phyloP scores from a whole-genome alignment of 1,284 basidiomycete genomes.

The Caloboletus inedulis region DNA sequence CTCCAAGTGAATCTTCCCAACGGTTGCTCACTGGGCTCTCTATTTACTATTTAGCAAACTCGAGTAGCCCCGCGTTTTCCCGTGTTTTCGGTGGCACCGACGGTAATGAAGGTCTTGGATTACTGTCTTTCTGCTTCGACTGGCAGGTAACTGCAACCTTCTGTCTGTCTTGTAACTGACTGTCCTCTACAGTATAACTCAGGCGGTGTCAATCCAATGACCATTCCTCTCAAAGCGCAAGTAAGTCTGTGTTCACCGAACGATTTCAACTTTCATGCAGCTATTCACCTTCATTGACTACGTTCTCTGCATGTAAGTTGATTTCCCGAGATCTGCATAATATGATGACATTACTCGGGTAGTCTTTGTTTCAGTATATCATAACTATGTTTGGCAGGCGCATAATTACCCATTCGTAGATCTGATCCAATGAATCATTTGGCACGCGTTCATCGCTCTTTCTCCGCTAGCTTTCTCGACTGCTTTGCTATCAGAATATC shows the following conservation, averaged over 20 bases:
- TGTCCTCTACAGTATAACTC: constrained; percentile 41
- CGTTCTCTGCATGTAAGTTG: constrained; percentile 43
- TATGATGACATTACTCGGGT: constrained; percentile 16
- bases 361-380: constrained; percentile 44
- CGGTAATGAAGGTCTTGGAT: constrained; percentile 55
- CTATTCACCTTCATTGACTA: constrained; percentile 47
- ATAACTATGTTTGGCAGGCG: constrained; percentile 48
- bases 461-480: constrained; percentile 38
- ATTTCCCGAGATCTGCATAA: neutral
- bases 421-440: neutral
- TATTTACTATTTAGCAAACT: constrained; percentile 60
- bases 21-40: constrained; percentile 46
- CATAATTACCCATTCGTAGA: constrained; percentile 47
- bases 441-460: neutral
- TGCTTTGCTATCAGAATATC: constrained; percentile 49
- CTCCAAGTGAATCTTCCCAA: constrained; percentile 52
- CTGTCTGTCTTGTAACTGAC: neutral
- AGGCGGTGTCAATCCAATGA: constrained; percentile 42
- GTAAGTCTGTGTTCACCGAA: constrained; percentile 15
- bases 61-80: constrained; percentile 45
- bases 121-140: constrained; percentile 53
- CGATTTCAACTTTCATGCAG: constrained; percentile 7
- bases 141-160: constrained; percentile 40
- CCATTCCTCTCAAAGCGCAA: constrained; percentile 46
- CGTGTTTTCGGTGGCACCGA: constrained; percentile 58